Evolutionary conservation across 1,284 basidiomycete species (phyloP), one percentile per base, ranked within the genome.

Genomic region (Irpex lacteus): DNA sequence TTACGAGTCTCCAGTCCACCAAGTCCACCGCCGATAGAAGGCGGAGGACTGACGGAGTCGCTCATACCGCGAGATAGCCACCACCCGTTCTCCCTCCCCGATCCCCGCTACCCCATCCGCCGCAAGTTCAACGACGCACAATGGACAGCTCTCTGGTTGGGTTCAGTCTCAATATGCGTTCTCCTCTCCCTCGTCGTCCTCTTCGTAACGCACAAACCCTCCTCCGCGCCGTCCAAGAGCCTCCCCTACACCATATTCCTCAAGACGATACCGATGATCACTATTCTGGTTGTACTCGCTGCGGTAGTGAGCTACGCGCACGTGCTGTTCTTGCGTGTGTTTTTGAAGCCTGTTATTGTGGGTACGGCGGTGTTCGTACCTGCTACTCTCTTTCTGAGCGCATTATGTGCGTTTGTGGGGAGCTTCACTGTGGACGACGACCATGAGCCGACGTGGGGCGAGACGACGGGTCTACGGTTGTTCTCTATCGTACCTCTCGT

Each of bases 321-420:
- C 74, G 85, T 96, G 60, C 84, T 90, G 63, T 81, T 95, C 32
- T 77, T 96, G 60, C 85, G 88, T 63, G 82, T 92, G 67, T 94
- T 93, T 63, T 90, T 93, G 60, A 86, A 89, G 64, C 91, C 94
- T 19, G 92, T 95, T 38, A 88, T 96, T 76, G 77, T 93, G 21
- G 86, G 84, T 3, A 96, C 94, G 0, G 89, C 89, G 1, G 82
- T 92, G 21, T 89, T 90, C 69, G 87, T 96, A 37, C 95, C 95
- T 13, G 85, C 88, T 53, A 90, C 91, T 0, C 81, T 97, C 36
- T 86, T 93, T 69, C 80, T 95, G 55, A 94, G 91, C 59, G 89
- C 94, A 15, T 76, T 94, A 62, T 96, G 94, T 90, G 93, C 94
- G 1, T 93, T 97, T 70, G 84, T 90, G 6, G 95, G 93, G 36